Evolutionary conservation across 345 rosid genomes (phyloP).

Genomic region (Excoecaria cochinchinensis): DNA sequence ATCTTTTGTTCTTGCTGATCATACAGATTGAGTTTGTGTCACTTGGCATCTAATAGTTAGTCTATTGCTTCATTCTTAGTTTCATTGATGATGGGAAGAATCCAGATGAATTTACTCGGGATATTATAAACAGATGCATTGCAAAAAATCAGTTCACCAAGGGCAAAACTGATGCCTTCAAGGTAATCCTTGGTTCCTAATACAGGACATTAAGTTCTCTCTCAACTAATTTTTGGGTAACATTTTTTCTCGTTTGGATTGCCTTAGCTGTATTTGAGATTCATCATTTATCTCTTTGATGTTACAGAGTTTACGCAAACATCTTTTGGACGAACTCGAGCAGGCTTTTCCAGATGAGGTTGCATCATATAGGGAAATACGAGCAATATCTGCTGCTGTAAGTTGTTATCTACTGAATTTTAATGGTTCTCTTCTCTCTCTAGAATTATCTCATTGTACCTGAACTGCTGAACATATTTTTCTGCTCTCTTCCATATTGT

Average conservation of each 20-base stretch:
- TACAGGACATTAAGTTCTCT: not conserved
- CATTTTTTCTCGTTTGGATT: conserved; percentile 4
- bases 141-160: conserved; percentile 91
- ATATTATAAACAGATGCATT: conserved; percentile 76
- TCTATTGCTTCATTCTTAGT: conserved; percentile 35
- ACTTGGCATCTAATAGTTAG: conserved; percentile 16
- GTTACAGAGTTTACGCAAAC: conserved; percentile 63
- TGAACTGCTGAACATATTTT: too few relatives aligned
- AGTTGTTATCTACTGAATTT: conserved; percentile 28
- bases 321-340: conserved; percentile 85
- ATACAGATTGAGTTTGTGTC: conserved; percentile 3
- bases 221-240: not conserved
- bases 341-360: conserved; percentile 93
- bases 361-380: conserved; percentile 78
- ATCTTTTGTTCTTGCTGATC: not conserved
- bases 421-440: not conserved
- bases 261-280: conserved; percentile 5
- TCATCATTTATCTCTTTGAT: not conserved
- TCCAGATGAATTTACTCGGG: conserved; percentile 91
- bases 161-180: conserved; percentile 87
- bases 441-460: not conserved
- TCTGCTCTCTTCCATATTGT: not conserved
- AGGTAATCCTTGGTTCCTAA: conserved; percentile 42
- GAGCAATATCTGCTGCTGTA: conserved; percentile 88
- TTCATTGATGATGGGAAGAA: conserved; percentile 94